phyloP scores from a whole-genome alignment of 352 stramenopile genomes.

The Phytophthora crassamura region DNA sequence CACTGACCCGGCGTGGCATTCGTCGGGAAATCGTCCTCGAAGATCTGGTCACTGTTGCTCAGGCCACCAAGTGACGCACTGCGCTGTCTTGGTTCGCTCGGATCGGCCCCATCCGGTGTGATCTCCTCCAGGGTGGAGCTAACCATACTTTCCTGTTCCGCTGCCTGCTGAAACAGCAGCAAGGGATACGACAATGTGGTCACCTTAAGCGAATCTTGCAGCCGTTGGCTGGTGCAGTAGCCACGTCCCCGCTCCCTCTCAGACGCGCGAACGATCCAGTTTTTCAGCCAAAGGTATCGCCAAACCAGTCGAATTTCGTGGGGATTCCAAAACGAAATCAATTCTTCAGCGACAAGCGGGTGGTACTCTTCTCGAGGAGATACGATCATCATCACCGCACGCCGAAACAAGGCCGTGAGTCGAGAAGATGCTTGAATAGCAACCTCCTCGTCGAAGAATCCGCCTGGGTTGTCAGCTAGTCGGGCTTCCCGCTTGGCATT shows the following conservation, averaged over 20 bases:
- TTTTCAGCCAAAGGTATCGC: slow-evolving; percentile 86
- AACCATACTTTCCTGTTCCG: slow-evolving; percentile 77
- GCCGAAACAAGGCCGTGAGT: slow-evolving; percentile 78
- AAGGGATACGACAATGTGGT: slow-evolving; percentile 75
- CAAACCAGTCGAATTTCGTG: slow-evolving; percentile 82
- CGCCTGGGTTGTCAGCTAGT: slow-evolving; percentile 46
- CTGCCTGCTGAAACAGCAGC: slow-evolving; percentile 73
- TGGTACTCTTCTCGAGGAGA: slow-evolving; percentile 78
- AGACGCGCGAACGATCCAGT: slow-evolving; percentile 84
- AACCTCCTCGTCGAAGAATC: slow-evolving; percentile 73
- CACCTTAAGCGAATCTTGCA: slow-evolving; percentile 78
- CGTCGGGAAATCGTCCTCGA: slow-evolving; percentile 72
- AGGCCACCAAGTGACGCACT: neutral
- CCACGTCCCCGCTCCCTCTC: slow-evolving; percentile 74
- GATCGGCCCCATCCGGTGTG: slow-evolving; percentile 12
- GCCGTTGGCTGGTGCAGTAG: slow-evolving; percentile 66
- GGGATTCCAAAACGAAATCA: slow-evolving; percentile 82
- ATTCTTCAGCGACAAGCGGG: slow-evolving; percentile 77
- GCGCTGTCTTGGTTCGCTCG: slow-evolving; percentile 12
- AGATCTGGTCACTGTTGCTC: slow-evolving; percentile 47
- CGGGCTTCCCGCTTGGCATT: slow-evolving; percentile 62
- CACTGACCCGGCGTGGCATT: slow-evolving; percentile 78
- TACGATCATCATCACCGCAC: slow-evolving; percentile 84
- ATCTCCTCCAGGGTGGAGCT: slow-evolving; percentile 71
- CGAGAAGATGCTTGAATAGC: slow-evolving; percentile 59